Conservation (phyloP, 75 land plant genomes). For the Cunninghamia lanceolata region DNA sequence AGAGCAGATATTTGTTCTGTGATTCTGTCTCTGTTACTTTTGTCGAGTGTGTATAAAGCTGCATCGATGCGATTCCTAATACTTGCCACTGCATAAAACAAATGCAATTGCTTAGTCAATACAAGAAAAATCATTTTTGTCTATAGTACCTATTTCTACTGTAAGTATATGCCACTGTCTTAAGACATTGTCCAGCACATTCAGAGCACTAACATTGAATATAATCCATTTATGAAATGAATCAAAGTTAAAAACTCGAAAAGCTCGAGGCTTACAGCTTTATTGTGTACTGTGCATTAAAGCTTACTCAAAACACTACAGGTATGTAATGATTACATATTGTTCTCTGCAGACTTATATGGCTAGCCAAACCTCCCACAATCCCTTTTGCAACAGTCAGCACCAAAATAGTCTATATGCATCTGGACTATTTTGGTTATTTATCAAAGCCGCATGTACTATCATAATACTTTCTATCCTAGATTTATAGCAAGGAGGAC, state of each 20-base stretch:
- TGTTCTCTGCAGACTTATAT: neutral
- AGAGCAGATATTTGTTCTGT: constrained; percentile 33
- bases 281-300: neutral
- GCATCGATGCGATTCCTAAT: constrained; percentile 63
- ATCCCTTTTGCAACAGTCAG: neutral
- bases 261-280: neutral
- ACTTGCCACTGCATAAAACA: constrained; percentile 57
- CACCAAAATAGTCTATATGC: too few species aligned
- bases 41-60: constrained; percentile 44
- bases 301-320: neutral
- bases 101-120: neutral
- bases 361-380: neutral
- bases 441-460: neutral
- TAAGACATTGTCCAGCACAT: neutral
- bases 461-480: too few species aligned
- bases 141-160: neutral
- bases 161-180: neutral
- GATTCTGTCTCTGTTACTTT: constrained; percentile 47
- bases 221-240: neutral
- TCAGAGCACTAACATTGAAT: neutral
- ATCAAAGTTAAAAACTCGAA: neutral
- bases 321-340: neutral
- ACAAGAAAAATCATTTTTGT: neutral
- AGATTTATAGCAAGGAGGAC: neutral
- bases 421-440: neutral